phyloP scores from a whole-genome alignment of 2,329 filamentous ascomycete genomes.

The Hypoxylon sp. region DNA sequence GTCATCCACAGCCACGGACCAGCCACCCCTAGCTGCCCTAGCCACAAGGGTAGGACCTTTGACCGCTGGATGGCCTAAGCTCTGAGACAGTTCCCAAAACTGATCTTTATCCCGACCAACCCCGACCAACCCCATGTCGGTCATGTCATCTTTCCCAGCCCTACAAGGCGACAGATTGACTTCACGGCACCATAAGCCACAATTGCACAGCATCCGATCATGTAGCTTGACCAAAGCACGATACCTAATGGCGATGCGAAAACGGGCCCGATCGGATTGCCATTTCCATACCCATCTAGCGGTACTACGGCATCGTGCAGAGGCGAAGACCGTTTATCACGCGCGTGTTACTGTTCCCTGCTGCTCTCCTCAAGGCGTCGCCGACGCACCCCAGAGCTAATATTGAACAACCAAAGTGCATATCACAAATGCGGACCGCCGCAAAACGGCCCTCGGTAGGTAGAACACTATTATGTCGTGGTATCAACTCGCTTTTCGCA shows the following conservation, averaged over 20 bases:
- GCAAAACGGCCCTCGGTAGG: conserved; percentile 28
- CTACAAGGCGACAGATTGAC: conserved; percentile 41
- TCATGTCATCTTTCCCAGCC: conserved; percentile 32
- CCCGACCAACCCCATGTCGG: conserved; percentile 17
- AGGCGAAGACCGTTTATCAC: conserved; percentile 8
- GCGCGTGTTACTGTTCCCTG: conserved; percentile 16
- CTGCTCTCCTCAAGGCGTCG: conserved; percentile 11
- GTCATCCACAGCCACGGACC: conserved; percentile 17
- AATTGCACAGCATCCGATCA: conserved; percentile 17
- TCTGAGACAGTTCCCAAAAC: conserved; percentile 29
- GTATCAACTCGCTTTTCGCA: conserved; percentile 36
- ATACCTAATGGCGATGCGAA: conserved; percentile 24
- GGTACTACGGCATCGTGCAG: conserved; percentile 16
- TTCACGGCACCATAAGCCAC: conserved; percentile 34
- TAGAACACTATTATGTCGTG: conserved; percentile 28
- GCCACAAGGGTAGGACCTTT: conserved; percentile 26
- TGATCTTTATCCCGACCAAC: conserved; percentile 20
- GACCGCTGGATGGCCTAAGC: conserved; percentile 24
- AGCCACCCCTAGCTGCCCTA: conserved; percentile 23
- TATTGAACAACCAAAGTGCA: conserved; percentile 14
- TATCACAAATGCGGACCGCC: conserved; percentile 22
- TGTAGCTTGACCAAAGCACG: conserved; percentile 6
- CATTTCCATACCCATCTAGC: conserved; percentile 38
- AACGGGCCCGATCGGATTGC: conserved; percentile 20
- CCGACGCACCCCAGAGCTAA: conserved; percentile 23